These are phyloP conservation scores for Kodamaea alishanica DNA, from an alignment of 1,139 yeast species.

Conservation along the genomic window DNA sequence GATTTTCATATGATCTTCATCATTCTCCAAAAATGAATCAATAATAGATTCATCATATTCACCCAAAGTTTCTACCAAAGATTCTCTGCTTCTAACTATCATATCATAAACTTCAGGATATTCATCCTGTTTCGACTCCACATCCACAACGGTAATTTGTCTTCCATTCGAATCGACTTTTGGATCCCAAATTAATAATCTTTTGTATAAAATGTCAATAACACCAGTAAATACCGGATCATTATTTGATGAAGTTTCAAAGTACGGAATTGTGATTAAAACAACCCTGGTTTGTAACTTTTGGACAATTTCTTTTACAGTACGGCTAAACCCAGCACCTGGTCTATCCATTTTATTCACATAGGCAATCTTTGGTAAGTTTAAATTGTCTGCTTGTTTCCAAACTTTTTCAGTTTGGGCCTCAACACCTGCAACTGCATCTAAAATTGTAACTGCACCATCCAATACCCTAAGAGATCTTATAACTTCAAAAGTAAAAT, in stretches of 20 bases:
- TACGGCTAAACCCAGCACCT: slow-evolving; percentile 91
- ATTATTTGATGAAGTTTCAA: slow-evolving; percentile 32
- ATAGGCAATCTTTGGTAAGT: slow-evolving; percentile 72
- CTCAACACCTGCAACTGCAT: slow-evolving; percentile 97
- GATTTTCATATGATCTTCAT: slow-evolving; percentile 65
- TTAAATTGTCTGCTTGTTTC: slow-evolving; percentile 72
- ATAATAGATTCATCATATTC: slow-evolving; percentile 76
- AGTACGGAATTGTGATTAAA: slow-evolving; percentile 76
- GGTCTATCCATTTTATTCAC: slow-evolving; percentile 94
- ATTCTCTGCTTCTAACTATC: slow-evolving; percentile 58
- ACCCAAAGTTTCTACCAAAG: slow-evolving; percentile 78
- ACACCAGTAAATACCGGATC: slow-evolving; percentile 70
- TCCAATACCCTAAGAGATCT: slow-evolving; percentile 86
- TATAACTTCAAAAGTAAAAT: slow-evolving; percentile 91
- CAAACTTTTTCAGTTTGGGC: slow-evolving; percentile 98
- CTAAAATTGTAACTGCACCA: slow-evolving; percentile 89
- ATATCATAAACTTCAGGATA: slow-evolving; percentile 43
- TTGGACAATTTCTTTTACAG: slow-evolving; percentile 79
- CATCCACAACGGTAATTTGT: slow-evolving; percentile 47
- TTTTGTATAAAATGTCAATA: slow-evolving; percentile 70
- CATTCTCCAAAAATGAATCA: slow-evolving; percentile 69
- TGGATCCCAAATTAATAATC: slow-evolving; percentile 59
- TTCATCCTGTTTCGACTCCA: slow-evolving; percentile 25
- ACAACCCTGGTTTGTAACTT: slow-evolving; percentile 74
- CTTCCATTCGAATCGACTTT: slow-evolving; percentile 50